Percentiles rank a stretch among this genome's conserved stretches.
phyloP scores from a whole-genome alignment of 106 monocot species.

The Dioscorea zingiberensis region DNA sequence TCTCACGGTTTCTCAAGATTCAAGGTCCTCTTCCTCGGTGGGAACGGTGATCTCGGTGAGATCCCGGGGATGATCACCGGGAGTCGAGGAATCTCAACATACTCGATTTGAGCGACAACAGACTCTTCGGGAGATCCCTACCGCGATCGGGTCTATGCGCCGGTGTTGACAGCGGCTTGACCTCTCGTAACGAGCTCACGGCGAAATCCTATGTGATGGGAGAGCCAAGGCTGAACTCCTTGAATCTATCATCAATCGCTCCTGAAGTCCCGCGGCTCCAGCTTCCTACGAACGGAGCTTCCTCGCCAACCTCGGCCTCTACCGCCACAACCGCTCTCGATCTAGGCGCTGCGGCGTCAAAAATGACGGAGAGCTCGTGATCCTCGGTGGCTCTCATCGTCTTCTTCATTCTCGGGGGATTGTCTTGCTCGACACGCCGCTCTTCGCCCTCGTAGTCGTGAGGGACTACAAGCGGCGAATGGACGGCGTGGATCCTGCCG shows the following conservation, averaged over 20 bases:
- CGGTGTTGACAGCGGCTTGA: constrained; percentile 23
- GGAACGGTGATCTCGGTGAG: constrained; percentile 42
- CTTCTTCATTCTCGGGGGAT: constrained; percentile 22
- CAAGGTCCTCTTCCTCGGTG: constrained; percentile 19
- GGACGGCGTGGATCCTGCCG: neutral
- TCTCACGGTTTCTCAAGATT: constrained; percentile 20
- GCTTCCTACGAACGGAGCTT: constrained; percentile 1
- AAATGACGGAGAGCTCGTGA: neutral
- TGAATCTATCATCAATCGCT: constrained; percentile 1
- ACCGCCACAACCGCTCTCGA: constrained; percentile 15
- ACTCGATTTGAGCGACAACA: constrained; percentile 40
- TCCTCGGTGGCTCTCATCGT: constrained; percentile 22
- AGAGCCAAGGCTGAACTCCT: constrained; percentile 29
- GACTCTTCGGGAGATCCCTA: constrained; percentile 31
- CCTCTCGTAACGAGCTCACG: constrained; percentile 40
- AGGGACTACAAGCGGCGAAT: constrained; percentile 12
- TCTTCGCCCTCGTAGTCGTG: constrained; percentile 20
- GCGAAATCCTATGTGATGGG: constrained; percentile 23
- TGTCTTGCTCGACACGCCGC: constrained; percentile 6
- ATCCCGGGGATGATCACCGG: constrained; percentile 28
- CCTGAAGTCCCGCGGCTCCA: neutral
- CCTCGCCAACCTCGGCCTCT: constrained; percentile 51
- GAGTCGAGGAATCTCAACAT: constrained; percentile 12
- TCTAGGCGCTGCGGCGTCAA: constrained; percentile 13
- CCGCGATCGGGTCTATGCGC: constrained; percentile 10